Evolutionary conservation across 139 green algal species (phyloP).

Genomic region (Chlamydomonas urium): DNA sequence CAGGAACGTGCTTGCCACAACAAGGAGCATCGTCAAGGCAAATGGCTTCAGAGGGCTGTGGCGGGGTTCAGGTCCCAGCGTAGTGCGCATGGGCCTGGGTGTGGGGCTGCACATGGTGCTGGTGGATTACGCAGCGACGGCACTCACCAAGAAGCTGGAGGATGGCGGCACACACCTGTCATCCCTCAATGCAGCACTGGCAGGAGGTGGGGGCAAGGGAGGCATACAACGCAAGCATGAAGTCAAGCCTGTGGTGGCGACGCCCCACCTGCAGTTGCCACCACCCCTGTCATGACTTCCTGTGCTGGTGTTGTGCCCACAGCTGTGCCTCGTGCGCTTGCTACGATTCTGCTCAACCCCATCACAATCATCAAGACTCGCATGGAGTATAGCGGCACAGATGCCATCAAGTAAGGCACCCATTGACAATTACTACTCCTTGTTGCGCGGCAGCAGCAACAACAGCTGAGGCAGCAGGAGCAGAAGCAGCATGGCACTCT

Average conservation of each 20-base stretch:
- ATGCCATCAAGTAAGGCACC: background rate
- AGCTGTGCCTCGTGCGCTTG: conserved; percentile 1
- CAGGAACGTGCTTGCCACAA: background rate
- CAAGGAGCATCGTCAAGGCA: background rate
- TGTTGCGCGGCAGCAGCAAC: too few species aligned
- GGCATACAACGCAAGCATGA: too few species aligned
- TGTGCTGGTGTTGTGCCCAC: too few species aligned
- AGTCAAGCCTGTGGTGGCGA: too few species aligned
- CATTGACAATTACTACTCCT: too few species aligned
- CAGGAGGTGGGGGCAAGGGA: conserved; percentile 4
- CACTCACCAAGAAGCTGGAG: background rate
- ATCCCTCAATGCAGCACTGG: conserved; percentile 12
- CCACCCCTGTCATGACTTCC: too few species aligned
- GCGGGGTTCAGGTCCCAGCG: conserved; percentile 7
- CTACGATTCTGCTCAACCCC: conserved; percentile 62
- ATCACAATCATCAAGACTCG: conserved; percentile 94
- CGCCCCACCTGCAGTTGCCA: too few species aligned
- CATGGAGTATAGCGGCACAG: conserved; percentile 77
- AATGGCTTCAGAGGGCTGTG: background rate
- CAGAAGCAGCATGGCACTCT: background rate
- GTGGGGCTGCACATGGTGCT: conserved; percentile 14
- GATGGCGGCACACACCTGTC: conserved; percentile 8
- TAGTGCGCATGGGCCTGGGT: conserved; percentile 14
- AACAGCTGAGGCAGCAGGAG: too few species aligned
- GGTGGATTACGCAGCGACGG: background rate